Conservation (phyloP, 257 asterid species). For the Plectranthus barbatus region DNA sequence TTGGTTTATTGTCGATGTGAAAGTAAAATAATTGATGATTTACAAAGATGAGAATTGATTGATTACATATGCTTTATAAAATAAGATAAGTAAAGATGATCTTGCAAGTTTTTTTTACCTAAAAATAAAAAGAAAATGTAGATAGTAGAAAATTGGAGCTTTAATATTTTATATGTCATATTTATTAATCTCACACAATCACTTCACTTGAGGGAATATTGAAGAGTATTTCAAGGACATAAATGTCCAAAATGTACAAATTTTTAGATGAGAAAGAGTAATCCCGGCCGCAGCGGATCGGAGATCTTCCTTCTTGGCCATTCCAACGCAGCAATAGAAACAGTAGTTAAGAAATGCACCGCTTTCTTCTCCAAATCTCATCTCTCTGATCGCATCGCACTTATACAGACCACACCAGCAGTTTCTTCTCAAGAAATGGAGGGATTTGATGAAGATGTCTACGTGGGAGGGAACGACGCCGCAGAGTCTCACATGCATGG, state of each 20-base stretch:
- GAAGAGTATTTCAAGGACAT: too few relatives aligned
- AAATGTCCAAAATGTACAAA: neutral
- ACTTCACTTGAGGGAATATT: too few relatives aligned
- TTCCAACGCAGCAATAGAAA: neutral
- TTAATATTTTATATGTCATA: too few relatives aligned
- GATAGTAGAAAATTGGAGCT: too few relatives aligned
- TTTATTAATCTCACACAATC: too few relatives aligned
- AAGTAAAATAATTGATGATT: too few relatives aligned
- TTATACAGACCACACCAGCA: neutral
- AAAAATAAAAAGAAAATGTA: too few relatives aligned
- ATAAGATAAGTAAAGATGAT: too few relatives aligned
- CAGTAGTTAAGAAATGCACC: constrained; percentile 17
- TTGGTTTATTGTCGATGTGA: too few relatives aligned
- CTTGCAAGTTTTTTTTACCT: too few relatives aligned
- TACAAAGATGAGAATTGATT: too few relatives aligned
- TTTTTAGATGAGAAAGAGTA: neutral
- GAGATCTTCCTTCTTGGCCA: neutral
- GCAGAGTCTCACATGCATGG: constrained; percentile 28
- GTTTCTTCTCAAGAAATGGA: constrained; percentile 27
- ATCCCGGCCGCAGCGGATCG: neutral
- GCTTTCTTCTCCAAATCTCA: constrained; percentile 22
- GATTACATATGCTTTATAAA: too few relatives aligned
- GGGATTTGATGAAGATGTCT: constrained; percentile 39
- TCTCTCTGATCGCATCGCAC: constrained; percentile 11
- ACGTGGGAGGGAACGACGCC: constrained; percentile 18